Conservation (phyloP, 257 asterid genomes). For the Solanum pennellii region DNA sequence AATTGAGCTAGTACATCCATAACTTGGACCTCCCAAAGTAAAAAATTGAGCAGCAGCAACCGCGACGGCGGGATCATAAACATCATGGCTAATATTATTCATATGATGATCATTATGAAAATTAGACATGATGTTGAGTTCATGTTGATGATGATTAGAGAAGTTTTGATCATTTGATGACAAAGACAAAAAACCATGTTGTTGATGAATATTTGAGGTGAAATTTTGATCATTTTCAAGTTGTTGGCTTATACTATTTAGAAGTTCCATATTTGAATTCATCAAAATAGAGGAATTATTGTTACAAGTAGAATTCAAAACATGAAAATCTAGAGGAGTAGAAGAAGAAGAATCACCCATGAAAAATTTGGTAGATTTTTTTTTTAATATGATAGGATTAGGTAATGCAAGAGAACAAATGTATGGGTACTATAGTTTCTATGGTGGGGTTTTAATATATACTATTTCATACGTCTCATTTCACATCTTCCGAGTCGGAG, state of each 20-base stretch:
- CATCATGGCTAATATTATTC: conserved; percentile 2
- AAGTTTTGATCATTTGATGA: conserved; percentile 15
- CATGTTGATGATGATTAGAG: conserved; percentile 25
- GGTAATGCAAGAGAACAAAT: background rate
- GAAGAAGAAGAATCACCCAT: background rate
- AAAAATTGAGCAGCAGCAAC: conserved; percentile 34
- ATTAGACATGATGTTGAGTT: conserved; percentile 8
- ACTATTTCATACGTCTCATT: background rate
- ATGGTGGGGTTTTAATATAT: background rate
- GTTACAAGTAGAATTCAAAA: background rate
- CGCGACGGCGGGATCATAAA: background rate
- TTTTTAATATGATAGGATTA: background rate
- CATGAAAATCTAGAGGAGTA: background rate
- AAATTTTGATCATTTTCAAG: conserved; percentile 20
- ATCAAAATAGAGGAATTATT: conserved; percentile 5
- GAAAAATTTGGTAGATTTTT: background rate
- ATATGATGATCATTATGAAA: conserved; percentile 16
- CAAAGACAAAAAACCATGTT: conserved; percentile 19
- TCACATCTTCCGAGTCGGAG: rapidly evolving
- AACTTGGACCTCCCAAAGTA: conserved; percentile 16
- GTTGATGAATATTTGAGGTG: conserved; percentile 7
- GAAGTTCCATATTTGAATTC: conserved; percentile 19
- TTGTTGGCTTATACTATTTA: background rate
- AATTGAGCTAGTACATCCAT: background rate
- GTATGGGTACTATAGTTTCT: background rate